A percentile compares a stretch with the other conserved stretches of the same genome.
These are phyloP conservation scores for Colletotrichum godetiae DNA, from an alignment of 2,329 filamentous ascomycete species.

Conservation along the genomic window DNA sequence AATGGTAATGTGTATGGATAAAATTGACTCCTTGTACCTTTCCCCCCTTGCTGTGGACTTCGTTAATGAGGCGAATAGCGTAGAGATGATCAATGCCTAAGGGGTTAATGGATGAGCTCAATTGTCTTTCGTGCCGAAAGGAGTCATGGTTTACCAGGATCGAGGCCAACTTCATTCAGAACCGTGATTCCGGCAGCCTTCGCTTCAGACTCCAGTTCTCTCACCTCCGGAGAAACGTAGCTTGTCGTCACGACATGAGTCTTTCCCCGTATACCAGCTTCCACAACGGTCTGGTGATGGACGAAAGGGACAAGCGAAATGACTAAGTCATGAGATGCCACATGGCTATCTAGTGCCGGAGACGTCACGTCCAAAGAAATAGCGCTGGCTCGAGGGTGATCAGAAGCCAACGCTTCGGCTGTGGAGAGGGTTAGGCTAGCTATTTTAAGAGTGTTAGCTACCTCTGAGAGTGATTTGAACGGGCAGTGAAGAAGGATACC, in stretches of 20 bases:
- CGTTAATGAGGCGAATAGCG: constrained; percentile 74
- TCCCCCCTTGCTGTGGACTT: constrained; percentile 75
- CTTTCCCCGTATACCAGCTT: constrained; percentile 75
- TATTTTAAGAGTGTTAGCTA: neutral
- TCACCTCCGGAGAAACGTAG: constrained; percentile 78
- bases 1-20: neutral
- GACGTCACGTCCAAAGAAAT: constrained; percentile 38
- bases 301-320: constrained; percentile 41
- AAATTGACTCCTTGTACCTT: constrained; percentile 49
- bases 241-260: constrained; percentile 81
- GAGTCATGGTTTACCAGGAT: constrained; percentile 48
- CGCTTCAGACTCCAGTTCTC: constrained; percentile 68
- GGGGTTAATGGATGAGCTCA: neutral
- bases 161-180: constrained; percentile 77
- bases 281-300: constrained; percentile 63
- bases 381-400: neutral
- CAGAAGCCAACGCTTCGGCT: constrained; percentile 1
- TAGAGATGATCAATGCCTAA: constrained; percentile 65
- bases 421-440: constrained; percentile 32
- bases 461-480: neutral
- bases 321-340: constrained; percentile 38
- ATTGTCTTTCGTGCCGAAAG: neutral
- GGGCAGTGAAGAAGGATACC: constrained; percentile 9
- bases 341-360: constrained; percentile 28
- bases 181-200: constrained; percentile 79